phyloP scores from a whole-genome alignment of 257 asterid genomes.

The Solanum peruvianum region DNA sequence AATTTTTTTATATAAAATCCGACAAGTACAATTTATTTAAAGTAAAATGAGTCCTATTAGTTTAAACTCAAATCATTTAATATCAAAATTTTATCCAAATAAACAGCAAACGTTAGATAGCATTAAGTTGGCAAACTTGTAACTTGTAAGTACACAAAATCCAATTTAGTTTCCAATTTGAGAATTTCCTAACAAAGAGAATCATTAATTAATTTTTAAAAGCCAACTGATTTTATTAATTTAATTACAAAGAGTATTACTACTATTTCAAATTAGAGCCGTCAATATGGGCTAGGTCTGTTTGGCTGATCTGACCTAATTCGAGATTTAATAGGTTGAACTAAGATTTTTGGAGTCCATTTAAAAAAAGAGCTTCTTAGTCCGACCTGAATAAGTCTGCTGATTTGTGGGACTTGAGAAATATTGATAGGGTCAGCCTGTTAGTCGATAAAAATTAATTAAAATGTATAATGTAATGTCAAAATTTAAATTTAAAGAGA shows the following conservation, averaged over 20 bases:
- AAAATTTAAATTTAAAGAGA: too few relatives aligned
- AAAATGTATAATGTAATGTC: too few relatives aligned
- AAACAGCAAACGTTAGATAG: background rate
- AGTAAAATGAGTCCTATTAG: background rate
- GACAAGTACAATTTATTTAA: background rate
- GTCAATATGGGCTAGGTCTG: too few relatives aligned
- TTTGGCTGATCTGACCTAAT: accelerated
- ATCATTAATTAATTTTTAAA: background rate
- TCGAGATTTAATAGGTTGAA: too few relatives aligned
- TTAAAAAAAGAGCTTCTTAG: too few relatives aligned
- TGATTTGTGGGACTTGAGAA: too few relatives aligned
- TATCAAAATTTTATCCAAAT: background rate
- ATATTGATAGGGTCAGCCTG: too few relatives aligned
- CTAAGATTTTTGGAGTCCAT: too few relatives aligned
- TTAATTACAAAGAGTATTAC: background rate
- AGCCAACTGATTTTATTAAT: background rate
- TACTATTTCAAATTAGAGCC: too few relatives aligned
- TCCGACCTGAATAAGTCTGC: too few relatives aligned
- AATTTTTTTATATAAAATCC: background rate
- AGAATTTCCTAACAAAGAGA: background rate
- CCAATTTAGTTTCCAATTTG: background rate
- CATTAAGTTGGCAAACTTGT: background rate
- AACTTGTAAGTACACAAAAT: background rate
- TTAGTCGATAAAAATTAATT: too few relatives aligned
- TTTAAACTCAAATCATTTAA: background rate